Conservation (phyloP, 192 early-diverging fungal genomes). For the Kappamyces sp. region DNA sequence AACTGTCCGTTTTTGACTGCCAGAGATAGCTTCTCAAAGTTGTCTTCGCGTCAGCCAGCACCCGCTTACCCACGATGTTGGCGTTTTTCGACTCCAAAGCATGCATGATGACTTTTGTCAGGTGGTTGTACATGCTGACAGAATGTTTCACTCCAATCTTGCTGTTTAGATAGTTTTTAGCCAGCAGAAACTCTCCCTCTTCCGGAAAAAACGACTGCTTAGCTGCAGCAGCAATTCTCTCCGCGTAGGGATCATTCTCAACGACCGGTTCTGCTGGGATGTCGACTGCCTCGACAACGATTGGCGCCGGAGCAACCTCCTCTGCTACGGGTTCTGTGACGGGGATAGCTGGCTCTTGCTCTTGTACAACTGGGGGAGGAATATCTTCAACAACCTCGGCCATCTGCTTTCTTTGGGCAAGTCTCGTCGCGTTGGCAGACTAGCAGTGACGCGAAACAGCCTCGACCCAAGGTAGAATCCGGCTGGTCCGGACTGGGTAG, state of each 20-base stretch:
- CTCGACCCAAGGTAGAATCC: background rate
- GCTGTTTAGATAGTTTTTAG: constrained; percentile 38
- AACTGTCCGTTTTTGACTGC: constrained; percentile 9
- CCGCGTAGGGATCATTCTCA: background rate
- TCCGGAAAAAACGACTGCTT: constrained; percentile 29
- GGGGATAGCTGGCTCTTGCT: background rate
- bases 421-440: background rate
- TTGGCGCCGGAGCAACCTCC: background rate
- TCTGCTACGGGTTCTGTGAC: constrained; percentile 1
- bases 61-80: constrained; percentile 38
- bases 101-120: constrained; percentile 39
- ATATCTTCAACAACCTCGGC: constrained; percentile 1
- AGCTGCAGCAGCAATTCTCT: no score
- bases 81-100: constrained; percentile 37
- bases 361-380: background rate
- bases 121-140: constrained; percentile 45
- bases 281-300: background rate
- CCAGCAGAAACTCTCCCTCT: constrained; percentile 39
- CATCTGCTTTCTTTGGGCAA: background rate
- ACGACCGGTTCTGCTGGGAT: background rate
- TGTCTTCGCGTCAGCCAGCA: constrained; percentile 1
- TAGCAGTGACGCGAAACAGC: background rate
- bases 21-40: constrained; percentile 10
- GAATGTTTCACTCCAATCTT: constrained; percentile 33
- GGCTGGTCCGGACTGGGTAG: no score